A percentile compares a stretch with the other conserved stretches of the same genome.
Conservation (phyloP, 768 basidiomycete species). For the Rhodosporidiobolus sp. region DNA sequence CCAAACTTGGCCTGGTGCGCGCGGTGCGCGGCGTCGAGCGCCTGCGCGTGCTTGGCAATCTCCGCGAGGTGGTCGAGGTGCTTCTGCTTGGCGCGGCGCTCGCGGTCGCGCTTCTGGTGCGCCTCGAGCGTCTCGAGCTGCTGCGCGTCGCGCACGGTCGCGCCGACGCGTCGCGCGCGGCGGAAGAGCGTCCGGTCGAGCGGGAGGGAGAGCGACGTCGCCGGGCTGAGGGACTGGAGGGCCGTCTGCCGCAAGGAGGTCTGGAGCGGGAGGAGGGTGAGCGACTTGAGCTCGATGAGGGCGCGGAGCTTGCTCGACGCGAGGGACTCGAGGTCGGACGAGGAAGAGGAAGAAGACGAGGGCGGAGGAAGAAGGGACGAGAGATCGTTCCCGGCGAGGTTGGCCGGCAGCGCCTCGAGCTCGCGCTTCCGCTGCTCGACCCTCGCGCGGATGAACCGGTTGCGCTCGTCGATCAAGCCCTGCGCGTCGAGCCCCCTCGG, state of each 20-base stretch:
- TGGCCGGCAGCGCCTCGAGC: constrained; percentile 68
- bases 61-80: constrained; percentile 88
- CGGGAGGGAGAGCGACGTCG: constrained; percentile 68
- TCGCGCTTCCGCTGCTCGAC: constrained; percentile 84
- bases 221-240: constrained; percentile 80
- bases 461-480: constrained; percentile 83
- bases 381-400: constrained; percentile 60
- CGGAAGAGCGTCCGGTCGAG: constrained; percentile 90
- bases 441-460: constrained; percentile 83
- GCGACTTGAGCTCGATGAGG: constrained; percentile 85
- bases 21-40: constrained; percentile 64
- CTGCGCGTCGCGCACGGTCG: constrained; percentile 72
- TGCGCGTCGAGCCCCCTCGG: constrained; percentile 89
- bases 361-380: constrained; percentile 53
- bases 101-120: constrained; percentile 85
- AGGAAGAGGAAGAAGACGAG: constrained; percentile 52
- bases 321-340: constrained; percentile 49
- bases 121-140: constrained; percentile 84
- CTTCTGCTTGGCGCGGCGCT: constrained; percentile 90
- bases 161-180: constrained; percentile 72
- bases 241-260: constrained; percentile 76
- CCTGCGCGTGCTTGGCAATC: constrained; percentile 78
- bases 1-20: constrained; percentile 57
- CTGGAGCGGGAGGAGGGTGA: constrained; percentile 86
- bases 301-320: constrained; percentile 74